Percentiles rank a stretch among this genome's conserved stretches.
Evolutionary conservation across 2,329 filamentous ascomycete genomes (phyloP).

Genomic region (Aaosphaeria pasadenensis): DNA sequence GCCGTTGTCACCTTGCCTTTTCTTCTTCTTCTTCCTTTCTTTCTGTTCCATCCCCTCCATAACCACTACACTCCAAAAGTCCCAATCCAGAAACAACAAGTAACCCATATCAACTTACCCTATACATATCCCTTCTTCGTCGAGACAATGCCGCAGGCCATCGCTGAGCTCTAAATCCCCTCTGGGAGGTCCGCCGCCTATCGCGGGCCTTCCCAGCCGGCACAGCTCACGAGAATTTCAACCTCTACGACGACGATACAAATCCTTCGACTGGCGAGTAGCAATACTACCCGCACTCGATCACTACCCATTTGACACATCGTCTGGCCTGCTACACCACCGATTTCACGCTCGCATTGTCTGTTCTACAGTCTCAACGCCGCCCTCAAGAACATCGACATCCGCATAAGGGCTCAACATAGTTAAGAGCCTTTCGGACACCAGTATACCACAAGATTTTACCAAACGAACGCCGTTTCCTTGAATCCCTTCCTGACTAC

Average conservation of each 20-base stretch:
- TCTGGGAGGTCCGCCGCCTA: constrained; percentile 64
- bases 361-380: too few relatives aligned
- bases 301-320: constrained; percentile 23
- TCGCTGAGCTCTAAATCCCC: constrained; percentile 75
- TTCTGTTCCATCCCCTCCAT: constrained; percentile 28
- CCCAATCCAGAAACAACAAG: constrained; percentile 26
- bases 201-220: constrained; percentile 70
- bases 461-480: constrained; percentile 22
- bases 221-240: constrained; percentile 73
- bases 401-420: constrained; percentile 21
- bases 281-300: constrained; percentile 30
- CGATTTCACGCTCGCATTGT: too few relatives aligned
- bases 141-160: constrained; percentile 48
- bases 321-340: constrained; percentile 29
- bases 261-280: constrained; percentile 32
- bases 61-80: constrained; percentile 45
- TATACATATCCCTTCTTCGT: constrained; percentile 30
- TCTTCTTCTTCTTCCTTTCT: constrained; percentile 11
- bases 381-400: too few relatives aligned
- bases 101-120: constrained; percentile 16
- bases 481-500: constrained; percentile 2
- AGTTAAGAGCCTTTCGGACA: constrained; percentile 32
- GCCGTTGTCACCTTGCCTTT: constrained; percentile 8
- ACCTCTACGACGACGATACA: constrained; percentile 43
- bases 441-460: constrained; percentile 27